These are phyloP conservation scores for Boletus sp. DNA, from an alignment of 768 basidiomycete species.

Conservation along the genomic window DNA sequence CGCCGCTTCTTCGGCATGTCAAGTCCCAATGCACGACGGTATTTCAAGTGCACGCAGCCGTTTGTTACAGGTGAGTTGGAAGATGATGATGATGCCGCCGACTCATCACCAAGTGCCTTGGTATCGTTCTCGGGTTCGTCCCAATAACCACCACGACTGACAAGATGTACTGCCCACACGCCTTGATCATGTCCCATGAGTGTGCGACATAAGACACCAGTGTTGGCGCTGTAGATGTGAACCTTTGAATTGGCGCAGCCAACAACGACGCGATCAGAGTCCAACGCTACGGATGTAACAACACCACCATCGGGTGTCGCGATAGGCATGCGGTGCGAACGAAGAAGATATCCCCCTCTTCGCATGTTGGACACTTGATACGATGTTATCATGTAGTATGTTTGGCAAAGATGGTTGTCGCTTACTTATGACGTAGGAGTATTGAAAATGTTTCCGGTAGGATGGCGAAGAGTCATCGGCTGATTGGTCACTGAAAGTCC, in stretches of 20 bases:
- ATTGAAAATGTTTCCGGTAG: slow-evolving; percentile 69
- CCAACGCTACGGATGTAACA: slow-evolving; percentile 85
- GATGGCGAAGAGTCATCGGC: slow-evolving; percentile 31
- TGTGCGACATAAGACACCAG: slow-evolving; percentile 73
- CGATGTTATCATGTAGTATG: neutral
- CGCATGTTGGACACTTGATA: slow-evolving; percentile 76
- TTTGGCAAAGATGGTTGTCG: neutral
- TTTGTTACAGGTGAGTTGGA: slow-evolving; percentile 14
- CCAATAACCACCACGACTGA: slow-evolving; percentile 61
- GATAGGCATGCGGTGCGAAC: slow-evolving; percentile 55
- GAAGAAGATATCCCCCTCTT: slow-evolving; percentile 66
- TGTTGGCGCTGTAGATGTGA: slow-evolving; percentile 78
- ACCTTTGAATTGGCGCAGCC: slow-evolving; percentile 85
- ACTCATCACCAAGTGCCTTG: slow-evolving; percentile 7
- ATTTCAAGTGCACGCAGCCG: slow-evolving; percentile 28
- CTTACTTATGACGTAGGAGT: slow-evolving; percentile 70
- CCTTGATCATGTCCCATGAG: slow-evolving; percentile 83
- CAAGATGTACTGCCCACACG: slow-evolving; percentile 90
- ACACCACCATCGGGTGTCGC: slow-evolving; percentile 53
- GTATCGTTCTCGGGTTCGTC: slow-evolving; percentile 16
- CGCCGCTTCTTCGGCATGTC: slow-evolving; percentile 30
- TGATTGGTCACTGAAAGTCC: slow-evolving; percentile 6
- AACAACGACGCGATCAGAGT: slow-evolving; percentile 80
- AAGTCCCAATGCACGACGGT: slow-evolving; percentile 52
- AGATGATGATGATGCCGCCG: neutral